Evolutionary conservation across 768 basidiomycete genomes (phyloP).

Genomic region (Lentinula guzmanii): DNA sequence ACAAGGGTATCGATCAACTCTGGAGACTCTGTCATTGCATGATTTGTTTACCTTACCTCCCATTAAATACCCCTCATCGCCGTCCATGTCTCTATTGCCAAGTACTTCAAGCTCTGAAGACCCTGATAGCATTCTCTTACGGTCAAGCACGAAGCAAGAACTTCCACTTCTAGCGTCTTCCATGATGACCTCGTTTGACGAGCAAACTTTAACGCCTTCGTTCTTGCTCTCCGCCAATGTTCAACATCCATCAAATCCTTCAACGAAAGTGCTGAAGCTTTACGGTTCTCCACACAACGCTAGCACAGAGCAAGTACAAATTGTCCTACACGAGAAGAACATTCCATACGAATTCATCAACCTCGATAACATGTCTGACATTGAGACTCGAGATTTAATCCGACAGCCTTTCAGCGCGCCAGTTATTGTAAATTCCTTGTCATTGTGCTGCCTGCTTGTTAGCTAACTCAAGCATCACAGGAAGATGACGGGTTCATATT

Average conservation of each 20-base stretch:
- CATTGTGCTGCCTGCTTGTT: background rate
- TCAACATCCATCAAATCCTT: background rate
- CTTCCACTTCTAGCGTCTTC: background rate
- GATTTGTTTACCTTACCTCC: background rate
- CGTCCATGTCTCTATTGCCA: background rate
- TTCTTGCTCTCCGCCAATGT: background rate
- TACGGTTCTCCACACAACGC: conserved; percentile 32
- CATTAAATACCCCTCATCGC: background rate
- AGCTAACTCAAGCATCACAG: conserved; percentile 17
- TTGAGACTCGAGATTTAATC: conserved; percentile 31
- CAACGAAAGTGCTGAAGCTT: conserved; percentile 38
- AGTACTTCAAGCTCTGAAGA: background rate
- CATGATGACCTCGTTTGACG: background rate
- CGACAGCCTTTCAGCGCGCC: conserved; percentile 65
- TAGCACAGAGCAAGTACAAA: conserved; percentile 46
- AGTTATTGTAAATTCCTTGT: conserved; percentile 32
- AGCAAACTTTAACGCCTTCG: background rate
- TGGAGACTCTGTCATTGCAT: background rate
- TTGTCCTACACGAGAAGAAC: conserved; percentile 47
- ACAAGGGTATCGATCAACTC: background rate
- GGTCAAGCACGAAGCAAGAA: background rate
- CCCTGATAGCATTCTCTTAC: background rate
- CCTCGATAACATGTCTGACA: conserved; percentile 29
- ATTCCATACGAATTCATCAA: conserved; percentile 47
- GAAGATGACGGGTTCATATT: conserved; percentile 57